Conservation (phyloP, 2,329 filamentous ascomycete genomes). For the Lasiodiplodia theobromae region DNA sequence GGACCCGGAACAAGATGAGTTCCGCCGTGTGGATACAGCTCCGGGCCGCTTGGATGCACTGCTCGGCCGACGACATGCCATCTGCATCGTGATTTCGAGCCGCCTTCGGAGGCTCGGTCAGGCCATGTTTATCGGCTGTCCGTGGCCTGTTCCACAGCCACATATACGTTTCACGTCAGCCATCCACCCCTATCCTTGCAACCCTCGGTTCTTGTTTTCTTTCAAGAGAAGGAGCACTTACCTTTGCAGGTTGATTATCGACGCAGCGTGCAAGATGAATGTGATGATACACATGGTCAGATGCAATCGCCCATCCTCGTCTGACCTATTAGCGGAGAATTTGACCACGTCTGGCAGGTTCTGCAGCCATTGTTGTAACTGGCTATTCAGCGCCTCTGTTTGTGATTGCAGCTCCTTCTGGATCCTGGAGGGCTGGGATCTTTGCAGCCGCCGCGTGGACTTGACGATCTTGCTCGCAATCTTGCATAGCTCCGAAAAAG, state of each 20-base stretch:
- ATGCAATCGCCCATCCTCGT: slow-evolving; percentile 7
- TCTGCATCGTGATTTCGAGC: neutral
- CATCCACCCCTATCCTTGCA: neutral
- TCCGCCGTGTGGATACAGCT: slow-evolving; percentile 20
- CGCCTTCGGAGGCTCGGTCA: slow-evolving; percentile 14
- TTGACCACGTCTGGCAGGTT: slow-evolving; percentile 9
- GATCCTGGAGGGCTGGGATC: neutral
- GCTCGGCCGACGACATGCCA: slow-evolving; percentile 19
- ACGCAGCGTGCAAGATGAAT: slow-evolving; percentile 14
- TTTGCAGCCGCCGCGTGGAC: slow-evolving; percentile 3
- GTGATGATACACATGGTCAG: slow-evolving; percentile 23
- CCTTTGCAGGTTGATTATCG: slow-evolving; percentile 18
- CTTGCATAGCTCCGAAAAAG: slow-evolving; percentile 17
- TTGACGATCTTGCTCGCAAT: slow-evolving; percentile 17
- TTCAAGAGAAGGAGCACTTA: neutral
- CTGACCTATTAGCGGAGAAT: slow-evolving; percentile 14
- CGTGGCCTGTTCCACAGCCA: slow-evolving; percentile 10
- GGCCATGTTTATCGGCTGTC: slow-evolving; percentile 20
- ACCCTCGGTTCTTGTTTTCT: neutral
- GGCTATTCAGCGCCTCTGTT: neutral
- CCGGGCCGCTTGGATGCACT: slow-evolving; percentile 16
- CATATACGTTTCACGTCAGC: slow-evolving; percentile 9
- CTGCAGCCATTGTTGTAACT: slow-evolving; percentile 6
- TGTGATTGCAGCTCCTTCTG: slow-evolving; percentile 6
- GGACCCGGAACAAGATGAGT: slow-evolving; percentile 13